These are phyloP conservation scores for Wolfiporia cocos DNA, from an alignment of 1,284 basidiomycete species.

Conservation along the genomic window DNA sequence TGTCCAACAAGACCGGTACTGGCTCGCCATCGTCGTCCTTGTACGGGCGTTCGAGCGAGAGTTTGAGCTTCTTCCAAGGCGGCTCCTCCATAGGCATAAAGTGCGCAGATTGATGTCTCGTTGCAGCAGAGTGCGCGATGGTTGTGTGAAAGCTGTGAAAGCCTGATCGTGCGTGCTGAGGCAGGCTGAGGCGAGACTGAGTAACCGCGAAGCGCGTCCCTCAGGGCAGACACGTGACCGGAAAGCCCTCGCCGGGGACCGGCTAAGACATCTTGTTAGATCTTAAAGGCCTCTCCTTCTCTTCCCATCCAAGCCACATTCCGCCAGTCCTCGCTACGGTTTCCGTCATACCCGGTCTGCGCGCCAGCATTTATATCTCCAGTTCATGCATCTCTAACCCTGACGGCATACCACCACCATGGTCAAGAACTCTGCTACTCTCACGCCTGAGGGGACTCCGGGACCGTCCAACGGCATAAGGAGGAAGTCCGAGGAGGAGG, in stretches of 20 bases:
- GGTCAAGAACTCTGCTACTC: conserved; percentile 19
- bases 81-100: conserved; percentile 29
- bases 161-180: conserved; percentile 1
- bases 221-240: conserved; percentile 1
- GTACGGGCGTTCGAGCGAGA: conserved; percentile 73
- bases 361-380: too few relatives aligned
- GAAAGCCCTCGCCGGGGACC: not conserved
- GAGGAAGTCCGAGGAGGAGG: conserved; percentile 62
- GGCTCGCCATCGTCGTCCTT: conserved; percentile 63
- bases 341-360: too few relatives aligned
- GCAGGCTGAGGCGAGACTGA: too few relatives aligned
- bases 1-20: conserved; percentile 62
- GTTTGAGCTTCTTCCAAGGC: conserved; percentile 51
- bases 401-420: conserved; percentile 9
- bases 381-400: not conserved
- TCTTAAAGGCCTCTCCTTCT: not conserved
- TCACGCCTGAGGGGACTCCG: conserved; percentile 14
- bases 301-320: not conserved
- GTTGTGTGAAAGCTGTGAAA: conserved; percentile 1
- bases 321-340: too few relatives aligned
- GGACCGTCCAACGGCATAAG: conserved; percentile 25
- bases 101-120: not conserved
- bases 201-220: too few relatives aligned
- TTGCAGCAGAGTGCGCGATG: not conserved
- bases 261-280: not conserved